Conservation (phyloP, 176 grass and related monocot genomes). For the Tillandsia fasciculata region DNA sequence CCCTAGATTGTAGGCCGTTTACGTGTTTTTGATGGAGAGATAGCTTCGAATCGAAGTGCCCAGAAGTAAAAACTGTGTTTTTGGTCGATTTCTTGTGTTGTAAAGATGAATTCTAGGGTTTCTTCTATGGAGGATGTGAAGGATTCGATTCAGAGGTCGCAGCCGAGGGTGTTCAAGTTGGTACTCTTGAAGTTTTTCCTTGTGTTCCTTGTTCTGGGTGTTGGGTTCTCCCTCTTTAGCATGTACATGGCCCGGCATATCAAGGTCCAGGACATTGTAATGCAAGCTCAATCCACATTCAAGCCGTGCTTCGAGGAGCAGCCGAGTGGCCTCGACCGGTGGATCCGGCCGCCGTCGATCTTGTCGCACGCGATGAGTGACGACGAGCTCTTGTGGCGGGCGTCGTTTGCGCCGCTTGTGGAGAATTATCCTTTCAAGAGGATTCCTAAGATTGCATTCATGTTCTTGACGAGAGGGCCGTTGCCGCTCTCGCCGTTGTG, state of each 20-base stretch:
- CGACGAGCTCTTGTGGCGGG: conserved; percentile 86
- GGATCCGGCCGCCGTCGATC: conserved; percentile 40
- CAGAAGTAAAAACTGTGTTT: background rate
- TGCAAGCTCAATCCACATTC: background rate
- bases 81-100: background rate
- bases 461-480: conserved; percentile 90
- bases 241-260: conserved; percentile 75
- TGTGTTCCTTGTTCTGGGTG: conserved; percentile 53
- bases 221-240: conserved; percentile 51
- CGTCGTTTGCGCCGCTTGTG: conserved; percentile 55
- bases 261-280: conserved; percentile 22
- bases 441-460: conserved; percentile 74
- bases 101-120: conserved; percentile 51
- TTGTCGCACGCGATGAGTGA: conserved; percentile 63
- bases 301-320: conserved; percentile 9
- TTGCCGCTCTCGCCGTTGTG: conserved; percentile 73
- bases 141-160: conserved; percentile 30
- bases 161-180: conserved; percentile 35
- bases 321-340: conserved; percentile 37
- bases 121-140: conserved; percentile 77
- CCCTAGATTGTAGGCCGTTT: background rate
- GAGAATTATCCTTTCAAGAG: conserved; percentile 61
- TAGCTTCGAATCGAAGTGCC: background rate
- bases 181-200: conserved; percentile 66
- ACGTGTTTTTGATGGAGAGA: background rate